phyloP scores from a whole-genome alignment of 177 flowering plant genomes.

The Telopea speciosissima region DNA sequence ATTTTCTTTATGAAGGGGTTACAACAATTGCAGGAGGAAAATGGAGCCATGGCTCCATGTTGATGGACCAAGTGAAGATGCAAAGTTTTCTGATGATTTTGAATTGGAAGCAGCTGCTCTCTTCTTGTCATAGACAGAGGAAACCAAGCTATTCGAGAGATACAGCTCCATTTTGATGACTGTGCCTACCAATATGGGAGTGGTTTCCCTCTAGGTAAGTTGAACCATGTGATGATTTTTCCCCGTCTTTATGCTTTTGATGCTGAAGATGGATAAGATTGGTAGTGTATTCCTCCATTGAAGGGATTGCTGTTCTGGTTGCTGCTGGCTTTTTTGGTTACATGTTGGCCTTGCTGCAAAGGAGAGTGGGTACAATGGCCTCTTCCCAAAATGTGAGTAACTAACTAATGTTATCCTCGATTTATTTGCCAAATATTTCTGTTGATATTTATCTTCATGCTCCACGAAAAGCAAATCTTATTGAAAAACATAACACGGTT shows the following conservation, averaged over 20 bases:
- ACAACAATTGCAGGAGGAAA: conserved; percentile 98
- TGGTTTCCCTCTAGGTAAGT: conserved; percentile 81
- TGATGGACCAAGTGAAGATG: conserved; percentile 97
- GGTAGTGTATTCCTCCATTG: conserved; percentile 11
- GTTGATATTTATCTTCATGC: neutral
- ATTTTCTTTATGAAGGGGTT: conserved; percentile 46
- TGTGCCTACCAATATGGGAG: conserved; percentile 89
- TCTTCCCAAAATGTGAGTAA: conserved; percentile 55
- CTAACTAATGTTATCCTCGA: neutral
- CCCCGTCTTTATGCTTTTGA: neutral
- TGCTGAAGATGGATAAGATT: neutral
- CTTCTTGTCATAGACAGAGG: conserved; percentile 92
- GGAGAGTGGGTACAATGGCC: conserved; percentile 58
- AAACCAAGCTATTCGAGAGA: conserved; percentile 88
- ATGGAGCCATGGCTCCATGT: conserved; percentile 65
- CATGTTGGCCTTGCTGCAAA: conserved; percentile 85
- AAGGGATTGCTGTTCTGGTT: conserved; percentile 82
- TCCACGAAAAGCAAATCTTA: neutral
- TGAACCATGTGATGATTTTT: neutral
- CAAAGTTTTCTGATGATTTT: conserved; percentile 86
- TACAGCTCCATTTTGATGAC: conserved; percentile 89
- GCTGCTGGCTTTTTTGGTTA: conserved; percentile 93
- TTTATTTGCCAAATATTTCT: neutral
- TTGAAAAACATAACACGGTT: neutral
- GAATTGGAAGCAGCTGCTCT: conserved; percentile 98